Percentiles rank a stretch among this genome's conserved stretches.
These are phyloP conservation scores for Simmondsia chinensis DNA, from an alignment of 148 eudicot species.

Conservation along the genomic window DNA sequence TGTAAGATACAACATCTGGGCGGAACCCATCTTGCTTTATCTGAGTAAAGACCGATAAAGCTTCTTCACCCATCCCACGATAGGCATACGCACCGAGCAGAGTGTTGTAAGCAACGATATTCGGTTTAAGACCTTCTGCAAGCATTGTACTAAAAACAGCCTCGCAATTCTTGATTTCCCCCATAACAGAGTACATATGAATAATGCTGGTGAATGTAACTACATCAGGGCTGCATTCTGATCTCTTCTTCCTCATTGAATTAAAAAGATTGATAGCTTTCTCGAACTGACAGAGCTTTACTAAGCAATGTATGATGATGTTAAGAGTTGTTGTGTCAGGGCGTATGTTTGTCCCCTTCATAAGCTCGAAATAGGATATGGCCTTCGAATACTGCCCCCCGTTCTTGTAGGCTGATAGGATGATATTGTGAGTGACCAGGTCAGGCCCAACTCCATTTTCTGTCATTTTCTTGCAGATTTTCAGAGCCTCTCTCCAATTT, in stretches of 20 bases:
- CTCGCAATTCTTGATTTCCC: slow-evolving; percentile 74
- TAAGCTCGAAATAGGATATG: slow-evolving; percentile 81
- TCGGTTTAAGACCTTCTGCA: slow-evolving; percentile 76
- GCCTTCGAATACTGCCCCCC: slow-evolving; percentile 83
- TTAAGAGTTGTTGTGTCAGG: slow-evolving; percentile 79
- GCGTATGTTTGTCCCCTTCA: slow-evolving; percentile 76
- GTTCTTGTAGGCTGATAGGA: slow-evolving; percentile 80
- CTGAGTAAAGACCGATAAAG: slow-evolving; percentile 47
- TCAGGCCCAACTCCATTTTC: slow-evolving; percentile 98
- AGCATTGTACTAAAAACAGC: slow-evolving; percentile 70
- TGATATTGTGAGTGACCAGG: slow-evolving; percentile 85
- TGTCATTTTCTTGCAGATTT: slow-evolving; percentile 82
- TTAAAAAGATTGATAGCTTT: slow-evolving; percentile 62
- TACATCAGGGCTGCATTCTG: slow-evolving; percentile 64
- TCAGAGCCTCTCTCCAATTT: slow-evolving; percentile 93
- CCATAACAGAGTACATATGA: slow-evolving; percentile 81
- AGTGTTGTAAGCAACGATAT: slow-evolving; percentile 77
- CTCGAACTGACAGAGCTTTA: slow-evolving; percentile 56
- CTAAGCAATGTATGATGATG: slow-evolving; percentile 69
- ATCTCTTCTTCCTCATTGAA: slow-evolving; percentile 71
- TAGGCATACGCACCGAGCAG: slow-evolving; percentile 82
- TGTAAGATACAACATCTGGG: slow-evolving; percentile 81
- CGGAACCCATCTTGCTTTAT: slow-evolving; percentile 44
- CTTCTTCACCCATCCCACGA: slow-evolving; percentile 65
- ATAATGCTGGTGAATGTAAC: slow-evolving; percentile 89